phyloP scores from a whole-genome alignment of 345 rosid species.

The Camelina sativa region DNA sequence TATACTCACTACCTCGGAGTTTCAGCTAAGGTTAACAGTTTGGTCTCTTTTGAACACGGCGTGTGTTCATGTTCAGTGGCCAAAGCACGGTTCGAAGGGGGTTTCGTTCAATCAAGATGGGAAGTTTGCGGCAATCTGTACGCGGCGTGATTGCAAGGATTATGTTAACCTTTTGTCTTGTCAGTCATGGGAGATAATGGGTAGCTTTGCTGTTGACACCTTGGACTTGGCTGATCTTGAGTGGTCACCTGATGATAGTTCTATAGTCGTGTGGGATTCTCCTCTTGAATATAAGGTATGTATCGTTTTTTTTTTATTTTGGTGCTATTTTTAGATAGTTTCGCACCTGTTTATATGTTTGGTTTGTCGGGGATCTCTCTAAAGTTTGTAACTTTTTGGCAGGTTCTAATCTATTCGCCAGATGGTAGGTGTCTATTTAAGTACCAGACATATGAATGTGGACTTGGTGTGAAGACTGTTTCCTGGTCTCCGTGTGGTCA shows the following conservation, averaged over 20 bases:
- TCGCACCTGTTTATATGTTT: not conserved
- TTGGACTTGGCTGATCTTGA: constrained; percentile 91
- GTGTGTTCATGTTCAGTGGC: constrained; percentile 95
- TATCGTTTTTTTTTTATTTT: not conserved
- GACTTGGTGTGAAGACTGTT: constrained; percentile 89
- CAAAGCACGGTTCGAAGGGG: constrained; percentile 92
- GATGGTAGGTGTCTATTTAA: constrained; percentile 94
- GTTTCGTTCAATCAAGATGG: constrained; percentile 87
- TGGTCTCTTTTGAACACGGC: constrained; percentile 96
- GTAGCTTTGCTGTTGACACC: constrained; percentile 81
- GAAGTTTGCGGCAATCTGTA: constrained; percentile 84
- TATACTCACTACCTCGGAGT: constrained; percentile 89
- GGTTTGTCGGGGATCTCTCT: constrained; percentile 11
- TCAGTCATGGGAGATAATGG: constrained; percentile 96
- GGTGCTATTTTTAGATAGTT: not conserved
- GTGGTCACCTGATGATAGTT: constrained; percentile 96
- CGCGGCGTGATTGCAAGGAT: constrained; percentile 94
- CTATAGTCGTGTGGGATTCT: constrained; percentile 89
- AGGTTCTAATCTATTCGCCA: constrained; percentile 95
- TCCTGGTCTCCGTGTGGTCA: constrained; percentile 99
- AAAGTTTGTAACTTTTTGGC: constrained; percentile 39
- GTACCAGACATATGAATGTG: constrained; percentile 97
- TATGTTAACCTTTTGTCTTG: constrained; percentile 85
- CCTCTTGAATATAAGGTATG: constrained; percentile 85
- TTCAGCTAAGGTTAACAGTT: constrained; percentile 85